These are phyloP conservation scores for Tetradesmus lagerheimii DNA, from an alignment of 139 green algal genomes.

Conservation along the genomic window DNA sequence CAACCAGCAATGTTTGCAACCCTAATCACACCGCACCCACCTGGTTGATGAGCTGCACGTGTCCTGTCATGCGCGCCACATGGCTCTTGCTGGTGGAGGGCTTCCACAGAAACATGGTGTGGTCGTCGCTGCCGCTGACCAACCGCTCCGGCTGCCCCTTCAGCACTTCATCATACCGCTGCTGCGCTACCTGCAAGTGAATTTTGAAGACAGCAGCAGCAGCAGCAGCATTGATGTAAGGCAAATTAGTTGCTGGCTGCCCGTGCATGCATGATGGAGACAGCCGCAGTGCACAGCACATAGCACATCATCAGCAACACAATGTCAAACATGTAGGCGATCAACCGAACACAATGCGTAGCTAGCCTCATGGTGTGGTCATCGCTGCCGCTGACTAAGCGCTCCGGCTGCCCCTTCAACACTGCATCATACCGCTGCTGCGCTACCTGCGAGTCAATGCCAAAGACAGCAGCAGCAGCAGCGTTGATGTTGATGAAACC, in stretches of 20 bases:
- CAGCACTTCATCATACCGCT: constrained; percentile 49
- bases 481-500: too few relatives aligned
- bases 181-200: constrained; percentile 43
- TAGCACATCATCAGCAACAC: not conserved
- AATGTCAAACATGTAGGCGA: too few relatives aligned
- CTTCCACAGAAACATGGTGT: constrained; percentile 97
- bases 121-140: constrained; percentile 96
- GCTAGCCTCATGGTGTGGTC: not conserved
- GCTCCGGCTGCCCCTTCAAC: not conserved
- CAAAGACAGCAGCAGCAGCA: too few relatives aligned
- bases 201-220: not conserved
- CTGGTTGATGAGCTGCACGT: constrained; percentile 98
- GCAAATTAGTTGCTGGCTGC: not conserved
- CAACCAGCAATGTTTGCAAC: too few relatives aligned
- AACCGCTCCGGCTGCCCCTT: constrained; percentile 84
- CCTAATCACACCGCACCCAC: constrained; percentile 54
- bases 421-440: not conserved
- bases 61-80: constrained; percentile 93
- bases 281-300: not conserved
- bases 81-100: constrained; percentile 76
- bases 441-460: not conserved
- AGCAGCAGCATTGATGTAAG: not conserved
- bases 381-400: not conserved
- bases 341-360: too few relatives aligned
- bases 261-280: not conserved